Conservation (phyloP, 2,329 filamentous ascomycete species). For the Penicillium sp. region DNA sequence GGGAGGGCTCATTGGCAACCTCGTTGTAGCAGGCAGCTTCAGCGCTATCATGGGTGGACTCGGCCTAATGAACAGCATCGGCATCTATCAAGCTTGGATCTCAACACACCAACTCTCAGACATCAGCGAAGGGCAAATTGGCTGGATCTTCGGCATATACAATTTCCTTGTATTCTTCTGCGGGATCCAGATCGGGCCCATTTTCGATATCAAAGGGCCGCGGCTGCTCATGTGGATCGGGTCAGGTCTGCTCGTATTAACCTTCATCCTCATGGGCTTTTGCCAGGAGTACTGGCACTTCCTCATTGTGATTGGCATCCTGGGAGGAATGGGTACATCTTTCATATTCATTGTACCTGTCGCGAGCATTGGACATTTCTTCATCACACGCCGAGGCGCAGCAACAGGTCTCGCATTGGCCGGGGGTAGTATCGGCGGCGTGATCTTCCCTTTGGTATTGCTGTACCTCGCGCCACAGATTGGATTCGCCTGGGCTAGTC, state of each 20-base stretch:
- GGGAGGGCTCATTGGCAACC: conserved; percentile 44
- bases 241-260: conserved; percentile 29
- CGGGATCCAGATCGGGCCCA: conserved; percentile 33
- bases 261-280: conserved; percentile 27
- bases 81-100: conserved; percentile 42
- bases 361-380: conserved; percentile 18
- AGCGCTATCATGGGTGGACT: conserved; percentile 42
- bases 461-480: conserved; percentile 13
- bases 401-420: conserved; percentile 17
- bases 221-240: no score
- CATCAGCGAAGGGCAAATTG: conserved; percentile 30
- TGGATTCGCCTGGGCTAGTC: conserved; percentile 20
- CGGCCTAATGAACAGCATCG: conserved; percentile 42
- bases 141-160: conserved; percentile 45
- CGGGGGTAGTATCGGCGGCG: conserved; percentile 19
- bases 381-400: conserved; percentile 14
- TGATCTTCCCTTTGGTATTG: conserved; percentile 21
- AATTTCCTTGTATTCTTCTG: conserved; percentile 41
- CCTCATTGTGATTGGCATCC: conserved; percentile 14
- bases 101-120: conserved; percentile 37
- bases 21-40: conserved; percentile 44
- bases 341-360: conserved; percentile 22
- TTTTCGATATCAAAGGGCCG: conserved; percentile 39
- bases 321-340: conserved; percentile 15
- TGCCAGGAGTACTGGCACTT: conserved; percentile 20